phyloP scores from a whole-genome alignment of 331 rosid species.

The Prunus yedoensis region DNA sequence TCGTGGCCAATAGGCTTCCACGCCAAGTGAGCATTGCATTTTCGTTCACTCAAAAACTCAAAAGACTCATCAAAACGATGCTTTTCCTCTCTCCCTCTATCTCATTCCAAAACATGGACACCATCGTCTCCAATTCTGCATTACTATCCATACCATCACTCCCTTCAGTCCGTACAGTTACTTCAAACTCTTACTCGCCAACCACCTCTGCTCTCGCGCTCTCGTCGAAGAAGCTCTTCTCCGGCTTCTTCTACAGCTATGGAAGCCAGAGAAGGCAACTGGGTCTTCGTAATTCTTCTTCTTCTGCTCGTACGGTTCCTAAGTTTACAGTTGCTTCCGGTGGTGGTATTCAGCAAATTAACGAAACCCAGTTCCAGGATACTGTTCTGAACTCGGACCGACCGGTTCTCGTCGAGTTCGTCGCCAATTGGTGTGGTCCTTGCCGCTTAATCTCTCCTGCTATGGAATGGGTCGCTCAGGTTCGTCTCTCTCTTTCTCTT shows the following conservation, averaged over 20 bases:
- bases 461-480: constrained; percentile 73
- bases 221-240: constrained; percentile 23
- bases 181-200: constrained; percentile 18
- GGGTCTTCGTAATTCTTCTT: constrained; percentile 14
- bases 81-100: not conserved
- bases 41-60: not conserved
- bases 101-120: constrained; percentile 30
- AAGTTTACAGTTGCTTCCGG: constrained; percentile 46
- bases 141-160: constrained; percentile 20
- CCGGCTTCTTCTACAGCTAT: constrained; percentile 12
- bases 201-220: constrained; percentile 12
- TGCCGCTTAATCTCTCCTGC: constrained; percentile 79
- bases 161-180: constrained; percentile 30
- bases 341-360: constrained; percentile 49
- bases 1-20: too few species aligned
- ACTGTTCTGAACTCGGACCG: constrained; percentile 58
- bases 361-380: constrained; percentile 61
- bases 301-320: constrained; percentile 21
- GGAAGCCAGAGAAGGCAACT: constrained; percentile 11
- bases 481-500: constrained; percentile 14
- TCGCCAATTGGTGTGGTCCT: constrained; percentile 91
- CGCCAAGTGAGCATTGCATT: too few species aligned
- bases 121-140: constrained; percentile 39
- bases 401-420: constrained; percentile 87
- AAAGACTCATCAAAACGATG: not conserved